Evolutionary conservation across 2,329 filamentous ascomycete species (phyloP), one percentile per base, ranked within the genome.

Genomic region (Apiospora arundinis): DNA sequence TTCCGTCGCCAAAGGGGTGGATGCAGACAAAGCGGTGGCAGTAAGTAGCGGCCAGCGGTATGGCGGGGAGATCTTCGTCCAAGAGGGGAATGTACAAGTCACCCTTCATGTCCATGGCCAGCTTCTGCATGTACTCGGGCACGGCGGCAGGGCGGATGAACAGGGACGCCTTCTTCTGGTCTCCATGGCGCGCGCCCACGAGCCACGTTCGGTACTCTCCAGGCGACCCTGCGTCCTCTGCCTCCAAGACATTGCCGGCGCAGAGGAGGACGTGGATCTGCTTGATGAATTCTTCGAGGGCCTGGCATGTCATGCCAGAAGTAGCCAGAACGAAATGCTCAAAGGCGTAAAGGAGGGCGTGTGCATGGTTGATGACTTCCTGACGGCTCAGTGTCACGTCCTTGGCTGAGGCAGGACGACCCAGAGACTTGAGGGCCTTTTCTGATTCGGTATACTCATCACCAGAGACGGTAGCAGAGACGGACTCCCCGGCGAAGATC

Each of bases 1-100:
- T 85, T 0, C 81, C 56, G 32, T 84, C 81, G 14, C 76, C 75
- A 32, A 84, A 84, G 0, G 81, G 83, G 12, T 84, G 81, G 1
- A 83, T 83, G 8, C 76, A 76, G 14, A 83, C 78, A 42, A 84
- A 81, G 2, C 74, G 66, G 18, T 81, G 74, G 37, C 75, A 78
- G 42, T 79, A 78, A 37, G 76, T 75, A 18, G 75, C 76, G 21
- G 77, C 77, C 0, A 82, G 75, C 37, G 79, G 75, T 1, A 79
- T 66, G 1, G 67, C 16, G 4, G 49, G 48, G 4, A 2, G 14
- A 3, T 63, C 12, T 14, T 72, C 32, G 2, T 73, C 74, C 0
- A 42, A 25, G 0, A 16, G n/a, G 28, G 28, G 52, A 28, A 60
- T 60, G 32, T 18, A 63, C 37, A 82, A 71, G 23, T 82, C 78